Evolutionary conservation across 108 stramenopile genomes (phyloP).

Genomic region (Fragilaria crotonensis): DNA sequence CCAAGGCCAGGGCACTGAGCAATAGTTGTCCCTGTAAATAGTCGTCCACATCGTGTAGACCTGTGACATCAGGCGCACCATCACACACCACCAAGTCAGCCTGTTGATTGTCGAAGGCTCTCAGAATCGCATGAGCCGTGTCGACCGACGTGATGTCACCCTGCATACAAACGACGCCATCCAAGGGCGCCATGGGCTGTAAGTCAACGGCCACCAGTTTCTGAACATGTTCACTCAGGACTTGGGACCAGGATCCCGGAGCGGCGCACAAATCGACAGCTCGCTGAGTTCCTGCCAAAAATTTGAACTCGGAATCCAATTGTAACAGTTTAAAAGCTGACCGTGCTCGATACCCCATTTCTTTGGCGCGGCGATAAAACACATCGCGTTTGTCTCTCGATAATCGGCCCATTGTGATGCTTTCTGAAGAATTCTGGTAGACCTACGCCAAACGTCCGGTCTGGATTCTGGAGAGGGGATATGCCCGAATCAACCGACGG

Average conservation of each 20-base stretch:
- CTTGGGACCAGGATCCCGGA: constrained; percentile 97
- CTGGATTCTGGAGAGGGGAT: no score
- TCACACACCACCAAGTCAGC: constrained; percentile 98
- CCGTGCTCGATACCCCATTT: constrained; percentile 92
- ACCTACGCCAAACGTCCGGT: no score
- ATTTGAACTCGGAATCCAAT: constrained; percentile 91
- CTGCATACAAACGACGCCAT: constrained; percentile 84
- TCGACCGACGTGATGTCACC: constrained; percentile 91
- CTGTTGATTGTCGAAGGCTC: constrained; percentile 60
- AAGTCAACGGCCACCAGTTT: constrained; percentile 94
- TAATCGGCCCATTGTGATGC: constrained; percentile 71
- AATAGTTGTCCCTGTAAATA: constrained; percentile 94
- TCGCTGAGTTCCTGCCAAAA: constrained; percentile 60
- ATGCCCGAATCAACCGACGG: no score
- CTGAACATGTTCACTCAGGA: no score
- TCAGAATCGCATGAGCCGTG: constrained; percentile 77
- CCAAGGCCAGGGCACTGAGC: constrained; percentile 88
- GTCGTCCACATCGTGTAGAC: constrained; percentile 86
- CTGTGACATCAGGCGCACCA: constrained; percentile 98
- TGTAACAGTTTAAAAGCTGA: constrained; percentile 98
- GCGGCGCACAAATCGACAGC: constrained; percentile 99
- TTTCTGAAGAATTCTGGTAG: no score
- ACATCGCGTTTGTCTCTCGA: constrained; percentile 96
- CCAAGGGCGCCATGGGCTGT: constrained; percentile 96
- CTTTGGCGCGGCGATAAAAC: constrained; percentile 97